phyloP scores from a whole-genome alignment of 306 rosid species.

The Gastrolobium villosum region DNA sequence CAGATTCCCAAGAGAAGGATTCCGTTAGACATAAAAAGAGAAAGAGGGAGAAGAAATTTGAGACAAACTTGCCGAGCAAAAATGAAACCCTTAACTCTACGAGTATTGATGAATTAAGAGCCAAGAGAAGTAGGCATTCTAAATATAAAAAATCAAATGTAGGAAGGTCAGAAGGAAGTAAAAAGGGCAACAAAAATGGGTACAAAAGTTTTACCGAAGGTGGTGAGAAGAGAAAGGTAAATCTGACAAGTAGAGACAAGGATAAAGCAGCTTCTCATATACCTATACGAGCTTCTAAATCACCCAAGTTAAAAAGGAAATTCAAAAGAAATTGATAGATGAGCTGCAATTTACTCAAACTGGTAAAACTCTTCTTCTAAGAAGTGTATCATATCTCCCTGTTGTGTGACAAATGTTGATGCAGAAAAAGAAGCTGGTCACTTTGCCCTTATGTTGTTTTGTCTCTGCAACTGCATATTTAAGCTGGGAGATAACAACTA shows the following conservation, averaged over 20 bases:
- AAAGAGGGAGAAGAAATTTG: constrained; percentile 55
- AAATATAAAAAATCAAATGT: constrained; percentile 43
- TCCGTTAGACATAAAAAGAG: constrained; percentile 50
- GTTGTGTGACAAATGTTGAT: constrained; percentile 17
- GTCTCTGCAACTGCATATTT: constrained; percentile 24
- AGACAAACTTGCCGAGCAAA: constrained; percentile 27
- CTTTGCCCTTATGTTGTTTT: not conserved
- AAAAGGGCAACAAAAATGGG: constrained; percentile 40
- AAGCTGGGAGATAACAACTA: constrained; percentile 6
- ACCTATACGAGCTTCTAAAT: constrained; percentile 49
- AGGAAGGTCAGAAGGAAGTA: constrained; percentile 49
- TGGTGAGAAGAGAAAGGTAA: constrained; percentile 55
- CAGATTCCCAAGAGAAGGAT: constrained; percentile 51
- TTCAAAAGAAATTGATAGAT: constrained; percentile 37
- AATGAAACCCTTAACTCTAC: constrained; percentile 37
- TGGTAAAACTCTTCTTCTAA: constrained; percentile 19
- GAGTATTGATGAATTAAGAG: constrained; percentile 45
- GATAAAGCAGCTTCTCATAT: constrained; percentile 46
- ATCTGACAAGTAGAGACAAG: constrained; percentile 22
- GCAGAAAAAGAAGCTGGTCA: not conserved
- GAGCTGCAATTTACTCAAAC: constrained; percentile 9
- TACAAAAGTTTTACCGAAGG: constrained; percentile 42
- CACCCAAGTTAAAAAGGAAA: constrained; percentile 47
- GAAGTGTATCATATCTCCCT: constrained; percentile 31
- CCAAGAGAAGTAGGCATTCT: constrained; percentile 55